A percentile compares a stretch with the other conserved stretches of the same genome.
Conservation (phyloP, 2,329 filamentous ascomycete genomes). For the Aschersonia sp. region DNA sequence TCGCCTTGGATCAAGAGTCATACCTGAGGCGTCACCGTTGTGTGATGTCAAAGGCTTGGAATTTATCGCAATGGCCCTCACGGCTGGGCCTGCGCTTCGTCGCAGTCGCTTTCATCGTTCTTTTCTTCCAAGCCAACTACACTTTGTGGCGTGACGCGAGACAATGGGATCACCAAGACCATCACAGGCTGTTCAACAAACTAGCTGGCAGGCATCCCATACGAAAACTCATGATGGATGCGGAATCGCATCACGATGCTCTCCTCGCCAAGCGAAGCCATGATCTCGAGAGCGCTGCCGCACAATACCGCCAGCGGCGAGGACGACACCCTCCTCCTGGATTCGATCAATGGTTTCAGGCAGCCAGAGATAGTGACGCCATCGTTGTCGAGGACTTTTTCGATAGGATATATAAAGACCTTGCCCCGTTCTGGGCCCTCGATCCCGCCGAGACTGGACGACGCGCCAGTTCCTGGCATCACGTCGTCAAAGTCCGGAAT, state of each 20-base stretch:
- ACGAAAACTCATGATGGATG: constrained; percentile 30
- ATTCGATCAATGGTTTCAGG: constrained; percentile 46
- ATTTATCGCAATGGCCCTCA: constrained; percentile 9
- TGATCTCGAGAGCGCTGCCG: constrained; percentile 35
- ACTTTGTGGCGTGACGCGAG: constrained; percentile 14
- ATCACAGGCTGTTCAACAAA: constrained; percentile 7
- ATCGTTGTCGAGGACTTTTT: constrained; percentile 49
- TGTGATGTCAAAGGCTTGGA: not conserved
- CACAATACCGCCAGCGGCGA: constrained; percentile 38
- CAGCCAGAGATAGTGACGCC: constrained; percentile 34
- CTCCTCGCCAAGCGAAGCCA: constrained; percentile 29
- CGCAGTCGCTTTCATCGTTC: constrained; percentile 10
- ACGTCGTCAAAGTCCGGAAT: constrained; percentile 31
- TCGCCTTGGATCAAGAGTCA: not conserved
- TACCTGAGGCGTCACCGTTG: not conserved
- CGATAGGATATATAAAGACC: constrained; percentile 48
- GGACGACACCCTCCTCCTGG: constrained; percentile 48
- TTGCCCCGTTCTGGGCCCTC: constrained; percentile 45
- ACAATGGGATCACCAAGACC: constrained; percentile 10
- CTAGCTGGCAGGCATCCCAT: constrained; percentile 30
- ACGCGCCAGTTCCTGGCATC: constrained; percentile 26
- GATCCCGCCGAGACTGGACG: constrained; percentile 23
- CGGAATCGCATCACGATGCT: constrained; percentile 25
- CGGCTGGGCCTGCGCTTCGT: constrained; percentile 15
- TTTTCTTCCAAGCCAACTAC: constrained; percentile 14